Evolutionary conservation across 2,329 filamentous ascomycete genomes (phyloP).

Genomic region (Calonectria naviculata): DNA sequence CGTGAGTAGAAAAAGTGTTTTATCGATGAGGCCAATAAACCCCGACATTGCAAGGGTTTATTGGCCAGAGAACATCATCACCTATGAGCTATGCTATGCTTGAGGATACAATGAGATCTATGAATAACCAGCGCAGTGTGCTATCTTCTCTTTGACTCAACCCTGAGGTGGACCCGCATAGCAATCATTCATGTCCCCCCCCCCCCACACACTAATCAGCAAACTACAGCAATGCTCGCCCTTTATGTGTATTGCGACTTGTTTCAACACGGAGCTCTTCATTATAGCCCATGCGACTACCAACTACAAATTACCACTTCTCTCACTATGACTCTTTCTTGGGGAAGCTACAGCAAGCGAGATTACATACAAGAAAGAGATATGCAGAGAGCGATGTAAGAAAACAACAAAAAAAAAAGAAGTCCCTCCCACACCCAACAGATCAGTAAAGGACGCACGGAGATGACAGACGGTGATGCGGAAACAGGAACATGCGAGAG

Average conservation of each 20-base stretch:
- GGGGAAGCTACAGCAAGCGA: not conserved
- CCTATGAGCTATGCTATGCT: too few species aligned
- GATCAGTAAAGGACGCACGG: slow-evolving; percentile 27
- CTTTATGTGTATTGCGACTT: slow-evolving; percentile 1
- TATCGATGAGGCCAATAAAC: too few species aligned
- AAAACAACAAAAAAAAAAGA: not conserved
- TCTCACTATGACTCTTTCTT: slow-evolving; percentile 2
- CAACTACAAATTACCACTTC: slow-evolving; percentile 12
- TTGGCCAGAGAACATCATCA: too few species aligned
- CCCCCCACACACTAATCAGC: too few species aligned
- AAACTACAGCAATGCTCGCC: too few species aligned
- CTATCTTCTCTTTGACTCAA: too few species aligned
- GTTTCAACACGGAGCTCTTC: not conserved
- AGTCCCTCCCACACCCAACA: slow-evolving; percentile 15
- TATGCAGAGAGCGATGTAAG: slow-evolving; percentile 3
- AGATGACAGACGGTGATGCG: slow-evolving; percentile 21
- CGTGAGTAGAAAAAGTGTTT: too few species aligned
- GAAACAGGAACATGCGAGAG: slow-evolving; percentile 1
- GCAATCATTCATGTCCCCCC: too few species aligned
- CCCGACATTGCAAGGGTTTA: too few species aligned
- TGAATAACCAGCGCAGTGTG: too few species aligned
- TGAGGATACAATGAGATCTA: too few species aligned
- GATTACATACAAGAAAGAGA: slow-evolving; percentile 22
- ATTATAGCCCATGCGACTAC: slow-evolving; percentile 1
- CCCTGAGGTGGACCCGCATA: too few species aligned